phyloP scores from a whole-genome alignment of 495 filamentous ascomycete species.

The Friedmanniomyces endolithicus region DNA sequence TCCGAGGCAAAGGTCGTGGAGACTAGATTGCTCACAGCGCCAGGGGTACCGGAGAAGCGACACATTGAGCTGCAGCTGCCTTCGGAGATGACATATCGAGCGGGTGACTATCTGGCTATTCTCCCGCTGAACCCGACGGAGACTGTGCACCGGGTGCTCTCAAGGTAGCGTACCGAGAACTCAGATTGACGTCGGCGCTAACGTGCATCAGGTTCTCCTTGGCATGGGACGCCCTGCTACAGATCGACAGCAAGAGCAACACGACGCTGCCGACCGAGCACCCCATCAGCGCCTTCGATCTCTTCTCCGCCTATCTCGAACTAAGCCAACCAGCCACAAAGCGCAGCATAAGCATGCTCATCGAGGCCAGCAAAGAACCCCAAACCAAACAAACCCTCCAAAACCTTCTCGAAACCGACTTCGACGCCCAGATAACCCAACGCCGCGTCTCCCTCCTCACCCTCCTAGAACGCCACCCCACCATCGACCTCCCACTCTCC shows the following conservation, averaged over 20 bases:
- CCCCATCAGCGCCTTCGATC: slow-evolving; percentile 47
- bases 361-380: slow-evolving; percentile 3
- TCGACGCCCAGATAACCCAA: slow-evolving; percentile 8
- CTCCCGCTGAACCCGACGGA: slow-evolving; percentile 56
- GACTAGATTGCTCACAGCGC: slow-evolving; percentile 36
- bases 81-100: slow-evolving; percentile 49
- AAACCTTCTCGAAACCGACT: neutral
- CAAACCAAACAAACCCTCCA: slow-evolving; percentile 1
- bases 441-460: slow-evolving; percentile 44
- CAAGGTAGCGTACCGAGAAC: slow-evolving; percentile 1
- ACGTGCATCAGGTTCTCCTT: slow-evolving; percentile 38
- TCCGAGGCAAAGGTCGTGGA: slow-evolving; percentile 7
- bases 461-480: slow-evolving; percentile 47
- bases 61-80: slow-evolving; percentile 57
- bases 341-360: slow-evolving; percentile 26
- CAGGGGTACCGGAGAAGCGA: slow-evolving; percentile 45
- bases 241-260: slow-evolving; percentile 34
- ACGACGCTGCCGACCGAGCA: slow-evolving; percentile 46
- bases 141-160: slow-evolving; percentile 42
- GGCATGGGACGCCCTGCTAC: slow-evolving; percentile 48
- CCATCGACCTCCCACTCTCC: slow-evolving; percentile 45
- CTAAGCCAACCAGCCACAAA: slow-evolving; percentile 57
- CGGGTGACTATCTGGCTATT: slow-evolving; percentile 68
- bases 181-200: neutral
- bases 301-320: slow-evolving; percentile 64